Conservation (phyloP, 1,284 basidiomycete species). For the Ganoderma sinense region DNA sequence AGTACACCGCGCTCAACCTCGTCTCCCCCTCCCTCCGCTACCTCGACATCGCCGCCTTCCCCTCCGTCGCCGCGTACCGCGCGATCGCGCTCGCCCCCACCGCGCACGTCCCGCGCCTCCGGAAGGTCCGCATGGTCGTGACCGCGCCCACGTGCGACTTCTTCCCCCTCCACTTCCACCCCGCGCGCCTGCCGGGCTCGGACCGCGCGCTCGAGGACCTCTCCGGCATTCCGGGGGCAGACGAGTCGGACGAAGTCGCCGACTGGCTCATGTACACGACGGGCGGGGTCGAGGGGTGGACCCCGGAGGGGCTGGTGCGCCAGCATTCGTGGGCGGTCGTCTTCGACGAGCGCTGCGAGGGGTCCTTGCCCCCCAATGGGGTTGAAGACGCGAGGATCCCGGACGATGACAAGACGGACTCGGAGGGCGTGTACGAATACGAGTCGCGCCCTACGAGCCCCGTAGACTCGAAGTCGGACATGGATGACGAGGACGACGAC, state of each 20-base stretch:
- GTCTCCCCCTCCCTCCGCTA: background rate
- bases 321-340: background rate
- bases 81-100: background rate
- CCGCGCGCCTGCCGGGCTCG: background rate
- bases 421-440: too few species aligned
- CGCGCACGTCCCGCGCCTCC: background rate
- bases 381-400: background rate
- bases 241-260: background rate
- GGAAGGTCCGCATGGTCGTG: background rate
- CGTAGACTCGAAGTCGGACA: background rate
- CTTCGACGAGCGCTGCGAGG: background rate
- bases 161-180: background rate
- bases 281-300: background rate
- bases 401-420: background rate
- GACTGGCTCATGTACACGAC: background rate
- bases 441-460: too few species aligned
- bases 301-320: background rate
- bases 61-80: constrained; percentile 1
- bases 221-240: background rate
- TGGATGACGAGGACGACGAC: background rate
- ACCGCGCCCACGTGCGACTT: background rate
- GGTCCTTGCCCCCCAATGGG: background rate
- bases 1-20: background rate
- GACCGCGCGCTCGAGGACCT: background rate
- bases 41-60: background rate